Conservation (phyloP, 1,284 basidiomycete species). For the Rugosomyces carneus region DNA sequence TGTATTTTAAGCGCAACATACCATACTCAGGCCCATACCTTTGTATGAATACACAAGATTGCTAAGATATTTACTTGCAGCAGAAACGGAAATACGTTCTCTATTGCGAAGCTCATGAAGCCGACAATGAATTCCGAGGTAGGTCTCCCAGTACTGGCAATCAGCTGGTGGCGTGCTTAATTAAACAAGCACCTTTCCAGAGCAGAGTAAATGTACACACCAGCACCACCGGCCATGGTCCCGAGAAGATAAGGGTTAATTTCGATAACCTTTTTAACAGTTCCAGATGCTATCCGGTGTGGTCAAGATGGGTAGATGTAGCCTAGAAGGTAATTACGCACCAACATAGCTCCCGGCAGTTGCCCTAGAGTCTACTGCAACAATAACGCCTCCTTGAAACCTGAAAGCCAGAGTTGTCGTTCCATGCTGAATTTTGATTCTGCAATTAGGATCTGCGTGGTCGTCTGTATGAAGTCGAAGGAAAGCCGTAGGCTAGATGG, state of each 20-base stretch:
- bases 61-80: constrained; percentile 95
- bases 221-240: constrained; percentile 99
- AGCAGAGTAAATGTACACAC: constrained; percentile 36
- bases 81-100: constrained; percentile 97
- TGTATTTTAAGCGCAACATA: constrained; percentile 27
- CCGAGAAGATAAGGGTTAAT: constrained; percentile 98
- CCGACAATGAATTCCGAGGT: constrained; percentile 96
- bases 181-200: not conserved
- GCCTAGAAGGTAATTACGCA: constrained; percentile 28
- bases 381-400: constrained; percentile 95
- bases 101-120: constrained; percentile 96
- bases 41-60: constrained; percentile 99
- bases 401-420: constrained; percentile 98
- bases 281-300: constrained; percentile 70
- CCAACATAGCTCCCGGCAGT: constrained; percentile 97
- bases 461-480: constrained; percentile 89
- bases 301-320: constrained; percentile 4
- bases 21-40: constrained; percentile 99
- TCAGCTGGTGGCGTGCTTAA: constrained; percentile 50
- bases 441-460: constrained; percentile 86
- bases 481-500: constrained; percentile 80
- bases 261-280: constrained; percentile 99
- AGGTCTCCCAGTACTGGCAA: constrained; percentile 97
- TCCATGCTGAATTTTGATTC: constrained; percentile 98
- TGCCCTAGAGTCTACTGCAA: constrained; percentile 95